Evolutionary conservation across 2,329 filamentous ascomycete species (phyloP), one percentile per base, ranked within the genome.

Genomic region (Aspergillus sojae): DNA sequence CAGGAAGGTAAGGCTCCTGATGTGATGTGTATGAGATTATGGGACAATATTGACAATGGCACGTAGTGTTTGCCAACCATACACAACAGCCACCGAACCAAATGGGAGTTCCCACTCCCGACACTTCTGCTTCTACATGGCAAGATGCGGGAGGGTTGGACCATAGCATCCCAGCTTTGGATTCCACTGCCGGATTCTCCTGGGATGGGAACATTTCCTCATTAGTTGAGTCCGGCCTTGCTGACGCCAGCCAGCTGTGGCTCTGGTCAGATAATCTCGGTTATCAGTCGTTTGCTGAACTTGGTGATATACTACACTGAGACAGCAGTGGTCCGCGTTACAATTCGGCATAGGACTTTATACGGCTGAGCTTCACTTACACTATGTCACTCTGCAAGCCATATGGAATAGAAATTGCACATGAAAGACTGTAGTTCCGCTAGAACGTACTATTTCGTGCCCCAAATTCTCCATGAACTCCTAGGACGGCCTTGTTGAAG

Each of bases 131-230:
- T 32, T 7, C 36, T 3, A 28, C 23, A 6, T 39, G 55, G 36
- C 55, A 21, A 32, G 36, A 28, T 7, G 14, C 36, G 5, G 21
- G 19, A 43, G 55, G 16, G 12, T 0, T 28, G 14, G n/a, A 45
- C 9, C 39, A 32, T 21, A 16, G 2, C 16, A 7, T n/a, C 1
- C 2, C 46, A 19, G 26, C 26, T 30, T 30, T 43, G 9, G 36
- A 57, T n/a, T 43, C 55, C 7, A 45, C 54, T 0, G 16, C 55
- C 4, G 41, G 34, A 34, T 57, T 57, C 5, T 57, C 55, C 12
- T 57, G 55, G 55, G 55, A 57, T 57, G 55, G 55, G 3, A 57
- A 57, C 32, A 43, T 57, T 26, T 57, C 39, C 10, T 28, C 55
- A 11, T n/a, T 57, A 57, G 39, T n/a, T 10, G 55, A 57, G 4